Evolutionary conservation across 164 flowering plant species (phyloP), one percentile per base, ranked within the genome.

Genomic region (Annona squamosa): DNA sequence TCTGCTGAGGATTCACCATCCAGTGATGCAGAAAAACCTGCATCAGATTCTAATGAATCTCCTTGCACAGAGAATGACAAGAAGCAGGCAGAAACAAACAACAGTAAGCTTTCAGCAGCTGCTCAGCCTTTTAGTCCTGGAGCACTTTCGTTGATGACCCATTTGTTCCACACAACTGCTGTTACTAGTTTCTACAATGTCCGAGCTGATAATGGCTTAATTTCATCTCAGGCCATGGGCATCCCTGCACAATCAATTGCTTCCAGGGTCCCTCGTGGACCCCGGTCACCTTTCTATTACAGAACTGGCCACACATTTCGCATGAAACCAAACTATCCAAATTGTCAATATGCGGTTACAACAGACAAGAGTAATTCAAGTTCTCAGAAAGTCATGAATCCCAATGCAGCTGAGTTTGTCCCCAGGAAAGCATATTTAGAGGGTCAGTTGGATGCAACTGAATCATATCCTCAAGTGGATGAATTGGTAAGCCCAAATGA

Each of bases 111-210:
- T 67, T 94, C 99, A 13, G 97, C 97, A 70, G 82, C 91, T 52
- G 99, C 99, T 72, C 86, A 75, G 69, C 98, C 98, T 19, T 94
- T 90, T 84, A 88, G 76, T 74, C 98, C 98, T 0, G 82, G 85
- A 41, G 37, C 83, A 47, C 59, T 73, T 19, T 68, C 87, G 66
- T 71, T 82, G 77, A 70, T 77, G 62, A 69, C 73, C 77, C 85
- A 77, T 68, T 73, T 80, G 9, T 72, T 81, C 73, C 85, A 77
- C 69, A 63, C 86, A 19, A 77, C 75, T 66, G 81, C 83, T n/a
- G 56, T 74, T 41, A 75, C 87, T 3, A 85, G 81, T 72, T 73
- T 85, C 6, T 87, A 87, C 79, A 89, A 86, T 76, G 80, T 82
- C 19, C 79, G 73, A 70, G 79, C 78, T 17, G 85, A 79, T 71